Conservation (phyloP, 2,329 filamentous ascomycete genomes). For the Paecilomyces formosus region DNA sequence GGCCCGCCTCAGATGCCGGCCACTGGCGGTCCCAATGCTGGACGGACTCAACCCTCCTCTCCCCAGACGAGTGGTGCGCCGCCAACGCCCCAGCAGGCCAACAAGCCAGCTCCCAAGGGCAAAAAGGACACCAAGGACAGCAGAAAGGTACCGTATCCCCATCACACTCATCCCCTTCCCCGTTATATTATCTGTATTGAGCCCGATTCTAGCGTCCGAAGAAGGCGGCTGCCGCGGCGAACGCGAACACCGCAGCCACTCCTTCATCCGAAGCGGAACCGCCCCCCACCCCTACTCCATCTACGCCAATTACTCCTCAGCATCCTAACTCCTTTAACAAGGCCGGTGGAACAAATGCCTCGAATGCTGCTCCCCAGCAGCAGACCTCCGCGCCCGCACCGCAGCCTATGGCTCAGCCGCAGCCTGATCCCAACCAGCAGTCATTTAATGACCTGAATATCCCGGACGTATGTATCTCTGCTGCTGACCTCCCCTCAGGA, state of each 20-base stretch:
- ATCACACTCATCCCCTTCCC: slow-evolving; percentile 1
- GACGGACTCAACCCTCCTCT: slow-evolving; percentile 36
- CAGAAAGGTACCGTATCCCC: slow-evolving; percentile 39
- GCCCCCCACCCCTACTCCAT: slow-evolving; percentile 41
- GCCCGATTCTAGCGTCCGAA: slow-evolving; percentile 31
- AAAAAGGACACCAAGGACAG: slow-evolving; percentile 52
- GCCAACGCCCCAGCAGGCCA: slow-evolving; percentile 54
- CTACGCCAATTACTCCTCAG: slow-evolving; percentile 42
- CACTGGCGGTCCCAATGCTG: slow-evolving; percentile 28
- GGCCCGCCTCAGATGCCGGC: slow-evolving; percentile 42
- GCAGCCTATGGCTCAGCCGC: slow-evolving; percentile 25
- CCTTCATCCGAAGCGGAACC: slow-evolving; percentile 40
- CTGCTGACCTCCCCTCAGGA: not conserved
- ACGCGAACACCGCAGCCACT: slow-evolving; percentile 34
- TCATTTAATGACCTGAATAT: slow-evolving; percentile 26
- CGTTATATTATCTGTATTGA: slow-evolving; percentile 10
- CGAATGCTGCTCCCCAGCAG: slow-evolving; percentile 26
- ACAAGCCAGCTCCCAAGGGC: slow-evolving; percentile 50
- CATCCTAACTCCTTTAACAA: slow-evolving; percentile 40
- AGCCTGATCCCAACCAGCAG: slow-evolving; percentile 24
- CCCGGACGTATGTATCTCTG: slow-evolving; percentile 26
- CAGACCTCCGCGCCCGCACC: slow-evolving; percentile 14
- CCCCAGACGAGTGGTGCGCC: slow-evolving; percentile 45
- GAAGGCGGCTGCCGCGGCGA: slow-evolving; percentile 31
- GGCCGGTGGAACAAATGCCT: slow-evolving; percentile 27